A percentile compares a stretch with the other conserved stretches of the same genome.
phyloP scores from a whole-genome alignment of 179 eudicot species.

The Beta lomatogona region DNA sequence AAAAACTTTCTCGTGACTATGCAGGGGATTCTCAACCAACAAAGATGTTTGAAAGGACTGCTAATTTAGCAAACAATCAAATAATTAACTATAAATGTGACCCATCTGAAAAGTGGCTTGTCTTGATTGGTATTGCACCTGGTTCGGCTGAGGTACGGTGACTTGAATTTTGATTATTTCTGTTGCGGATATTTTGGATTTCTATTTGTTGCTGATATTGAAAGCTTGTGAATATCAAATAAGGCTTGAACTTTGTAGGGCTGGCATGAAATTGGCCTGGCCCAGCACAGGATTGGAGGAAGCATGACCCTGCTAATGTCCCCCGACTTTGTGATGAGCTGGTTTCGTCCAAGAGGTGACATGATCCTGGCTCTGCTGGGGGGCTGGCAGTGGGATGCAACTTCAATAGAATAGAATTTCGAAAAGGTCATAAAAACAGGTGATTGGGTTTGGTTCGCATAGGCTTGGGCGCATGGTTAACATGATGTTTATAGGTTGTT shows the following conservation, averaged over 20 bases:
- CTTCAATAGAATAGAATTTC: too few relatives aligned
- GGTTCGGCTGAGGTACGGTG: slow-evolving; percentile 82
- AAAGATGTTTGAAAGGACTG: slow-evolving; percentile 95
- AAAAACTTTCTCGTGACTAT: slow-evolving; percentile 21
- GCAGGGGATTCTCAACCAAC: slow-evolving; percentile 81
- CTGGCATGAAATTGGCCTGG: neutral
- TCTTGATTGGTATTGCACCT: slow-evolving; percentile 95
- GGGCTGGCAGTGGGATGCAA: neutral
- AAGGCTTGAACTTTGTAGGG: neutral
- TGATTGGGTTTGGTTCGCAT: too few relatives aligned
- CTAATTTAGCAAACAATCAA: slow-evolving; percentile 87
- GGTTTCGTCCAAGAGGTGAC: neutral
- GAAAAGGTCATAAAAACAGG: too few relatives aligned
- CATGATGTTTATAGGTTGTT: too few relatives aligned
- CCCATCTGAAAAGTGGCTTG: slow-evolving; percentile 95
- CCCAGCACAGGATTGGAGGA: neutral
- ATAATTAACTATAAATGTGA: slow-evolving; percentile 92
- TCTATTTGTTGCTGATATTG: neutral
- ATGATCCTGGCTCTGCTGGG: neutral
- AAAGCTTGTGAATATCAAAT: neutral
- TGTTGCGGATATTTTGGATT: neutral
- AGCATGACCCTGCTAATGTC: too few relatives aligned
- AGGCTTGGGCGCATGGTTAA: too few relatives aligned
- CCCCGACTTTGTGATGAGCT: neutral
- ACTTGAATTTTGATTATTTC: slow-evolving; percentile 6